Conservation (phyloP, 2,329 filamentous ascomycete species). For the Calonectria ilicicola region DNA sequence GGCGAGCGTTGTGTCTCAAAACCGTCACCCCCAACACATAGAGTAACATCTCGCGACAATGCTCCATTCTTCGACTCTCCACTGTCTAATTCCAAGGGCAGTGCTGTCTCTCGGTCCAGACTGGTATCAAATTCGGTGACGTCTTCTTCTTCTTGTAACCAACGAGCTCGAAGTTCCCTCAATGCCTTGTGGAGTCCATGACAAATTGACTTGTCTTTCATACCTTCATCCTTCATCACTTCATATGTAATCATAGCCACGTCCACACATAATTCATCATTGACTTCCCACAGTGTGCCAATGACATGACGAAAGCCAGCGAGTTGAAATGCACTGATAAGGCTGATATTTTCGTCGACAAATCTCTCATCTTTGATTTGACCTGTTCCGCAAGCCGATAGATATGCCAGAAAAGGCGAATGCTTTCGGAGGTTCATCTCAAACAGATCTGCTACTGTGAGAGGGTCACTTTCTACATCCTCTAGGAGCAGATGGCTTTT, state of each 20-base stretch:
- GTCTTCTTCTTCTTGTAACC: not conserved
- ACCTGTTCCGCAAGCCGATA: constrained; percentile 53
- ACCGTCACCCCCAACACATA: not conserved
- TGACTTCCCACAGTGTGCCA: constrained; percentile 7
- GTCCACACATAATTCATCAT: not conserved
- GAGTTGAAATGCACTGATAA: constrained; percentile 33
- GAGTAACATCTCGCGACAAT: not conserved
- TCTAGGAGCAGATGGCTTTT: not conserved
- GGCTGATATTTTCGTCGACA: constrained; percentile 52
- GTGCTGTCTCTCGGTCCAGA: not conserved
- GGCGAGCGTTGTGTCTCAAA: not conserved
- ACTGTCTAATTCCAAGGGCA: too few relatives aligned
- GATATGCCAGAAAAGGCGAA: constrained; percentile 50
- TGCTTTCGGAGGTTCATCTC: constrained; percentile 25
- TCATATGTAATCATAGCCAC: constrained; percentile 8
- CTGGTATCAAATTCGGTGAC: not conserved
- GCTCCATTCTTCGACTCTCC: not conserved
- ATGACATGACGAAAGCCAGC: constrained; percentile 13
- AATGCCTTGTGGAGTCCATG: not conserved
- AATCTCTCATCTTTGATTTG: constrained; percentile 33
- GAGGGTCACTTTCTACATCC: not conserved
- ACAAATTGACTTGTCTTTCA: constrained; percentile 9
- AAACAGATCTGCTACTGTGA: constrained; percentile 4
- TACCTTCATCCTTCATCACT: not conserved
- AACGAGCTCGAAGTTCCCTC: not conserved